phyloP scores from a whole-genome alignment of 1,284 basidiomycete species.

The Leccinum pachyderme region DNA sequence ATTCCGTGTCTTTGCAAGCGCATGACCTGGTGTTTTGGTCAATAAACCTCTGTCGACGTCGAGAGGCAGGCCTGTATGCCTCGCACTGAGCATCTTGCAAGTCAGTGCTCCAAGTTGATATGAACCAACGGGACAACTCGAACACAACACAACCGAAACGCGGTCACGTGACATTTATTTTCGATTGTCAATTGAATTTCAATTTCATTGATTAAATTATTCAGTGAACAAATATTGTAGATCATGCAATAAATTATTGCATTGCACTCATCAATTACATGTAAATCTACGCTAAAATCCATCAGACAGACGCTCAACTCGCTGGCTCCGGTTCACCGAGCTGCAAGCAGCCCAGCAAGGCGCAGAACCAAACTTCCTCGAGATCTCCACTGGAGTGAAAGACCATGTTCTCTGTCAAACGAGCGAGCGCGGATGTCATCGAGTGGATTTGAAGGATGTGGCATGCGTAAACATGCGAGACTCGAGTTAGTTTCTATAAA shows the following conservation, averaged over 20 bases:
- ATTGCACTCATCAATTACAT: no score
- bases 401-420: conserved; percentile 76
- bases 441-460: conserved; percentile 77
- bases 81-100: conserved; percentile 24
- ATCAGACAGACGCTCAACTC: conserved; percentile 76
- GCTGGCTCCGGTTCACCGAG: conserved; percentile 44
- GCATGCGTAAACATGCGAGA: conserved; percentile 87
- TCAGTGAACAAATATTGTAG: no score
- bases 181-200: neutral
- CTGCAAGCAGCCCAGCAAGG: conserved; percentile 40
- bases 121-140: conserved; percentile 1
- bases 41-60: conserved; percentile 38
- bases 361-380: conserved; percentile 70
- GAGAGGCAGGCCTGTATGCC: conserved; percentile 36
- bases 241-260: no score
- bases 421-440: conserved; percentile 72
- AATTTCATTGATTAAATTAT: neutral
- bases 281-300: conserved; percentile 39
- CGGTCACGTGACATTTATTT: conserved; percentile 24
- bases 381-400: conserved; percentile 39
- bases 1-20: conserved; percentile 36
- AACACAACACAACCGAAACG: conserved; percentile 30
- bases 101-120: neutral
- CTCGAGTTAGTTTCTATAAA: conserved; percentile 87
- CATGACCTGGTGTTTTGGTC: conserved; percentile 50